Evolutionary conservation across 2,329 filamentous ascomycete genomes (phyloP).

Genomic region (Fusarium metavorans): DNA sequence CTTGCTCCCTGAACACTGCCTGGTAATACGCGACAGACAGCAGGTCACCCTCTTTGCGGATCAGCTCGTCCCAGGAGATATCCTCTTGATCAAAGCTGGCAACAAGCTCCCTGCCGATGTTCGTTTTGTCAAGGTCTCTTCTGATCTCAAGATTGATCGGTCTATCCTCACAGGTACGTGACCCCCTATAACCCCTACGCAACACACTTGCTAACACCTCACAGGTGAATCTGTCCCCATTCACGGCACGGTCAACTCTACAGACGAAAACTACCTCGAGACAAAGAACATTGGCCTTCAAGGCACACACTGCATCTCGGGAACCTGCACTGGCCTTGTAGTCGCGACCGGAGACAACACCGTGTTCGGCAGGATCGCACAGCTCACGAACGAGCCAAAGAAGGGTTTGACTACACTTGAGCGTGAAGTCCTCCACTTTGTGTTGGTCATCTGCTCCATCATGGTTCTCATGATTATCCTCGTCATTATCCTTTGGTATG

Average conservation of each 20-base stretch:
- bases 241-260: conserved; percentile 72
- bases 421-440: conserved; percentile 79
- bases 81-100: conserved; percentile 76
- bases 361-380: conserved; percentile 81
- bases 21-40: conserved; percentile 71
- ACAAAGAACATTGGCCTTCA: conserved; percentile 81
- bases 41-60: conserved; percentile 62
- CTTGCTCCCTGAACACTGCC: conserved; percentile 81
- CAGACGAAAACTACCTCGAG: conserved; percentile 81
- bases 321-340: conserved; percentile 74
- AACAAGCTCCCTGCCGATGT: conserved; percentile 82
- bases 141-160: conserved; percentile 78
- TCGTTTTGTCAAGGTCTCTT: conserved; percentile 75
- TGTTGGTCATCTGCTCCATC: conserved; percentile 75
- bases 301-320: conserved; percentile 82
- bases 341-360: conserved; percentile 79
- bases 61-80: conserved; percentile 78
- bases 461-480: conserved; percentile 75
- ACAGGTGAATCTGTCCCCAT: conserved; percentile 74
- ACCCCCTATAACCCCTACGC: background rate
- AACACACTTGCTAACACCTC: background rate
- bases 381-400: conserved; percentile 77
- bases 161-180: conserved; percentile 68
- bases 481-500: conserved; percentile 74
- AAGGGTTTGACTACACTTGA: conserved; percentile 77